Percentiles rank a stretch among this genome's conserved stretches.
phyloP scores from a whole-genome alignment of 208 protist species.

The Porcisia hertigi region DNA sequence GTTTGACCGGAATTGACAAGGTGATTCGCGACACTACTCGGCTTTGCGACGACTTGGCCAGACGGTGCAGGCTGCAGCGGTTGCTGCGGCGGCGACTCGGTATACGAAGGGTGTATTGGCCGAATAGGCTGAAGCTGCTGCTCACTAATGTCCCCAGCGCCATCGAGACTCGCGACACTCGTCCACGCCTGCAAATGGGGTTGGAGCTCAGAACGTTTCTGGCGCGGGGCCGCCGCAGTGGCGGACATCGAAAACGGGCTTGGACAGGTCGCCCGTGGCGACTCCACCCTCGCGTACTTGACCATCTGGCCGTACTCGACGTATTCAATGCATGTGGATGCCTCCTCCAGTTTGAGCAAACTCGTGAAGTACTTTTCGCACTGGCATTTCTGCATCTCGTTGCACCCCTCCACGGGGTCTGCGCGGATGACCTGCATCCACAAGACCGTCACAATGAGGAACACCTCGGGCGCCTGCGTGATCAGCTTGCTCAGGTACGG shows the following conservation, averaged over 20 bases:
- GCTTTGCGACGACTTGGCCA: conserved; percentile 6
- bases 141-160: conserved; percentile 1
- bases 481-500: conserved; percentile 98
- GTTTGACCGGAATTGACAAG: conserved; percentile 24
- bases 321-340: conserved; percentile 85
- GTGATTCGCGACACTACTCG: conserved; percentile 18
- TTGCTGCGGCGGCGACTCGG: background rate
- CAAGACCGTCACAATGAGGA: conserved; percentile 75
- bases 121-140: conserved; percentile 22
- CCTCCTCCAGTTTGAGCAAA: conserved; percentile 72
- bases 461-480: conserved; percentile 72
- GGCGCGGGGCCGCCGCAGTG: conserved; percentile 8
- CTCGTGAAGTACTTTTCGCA: conserved; percentile 73
- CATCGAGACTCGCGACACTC: conserved; percentile 32
- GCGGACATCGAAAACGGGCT: background rate
- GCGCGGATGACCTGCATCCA: conserved; percentile 87
- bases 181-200: conserved; percentile 9
- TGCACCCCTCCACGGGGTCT: conserved; percentile 55
- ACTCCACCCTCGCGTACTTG: conserved; percentile 19
- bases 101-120: background rate
- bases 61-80: conserved; percentile 6
- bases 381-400: conserved; percentile 57
- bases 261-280: background rate
- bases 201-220: conserved; percentile 29
- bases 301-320: conserved; percentile 70